Percentiles rank a stretch among this genome's conserved stretches.
phyloP scores from a whole-genome alignment of 345 rosid genomes.

The Crucihimalaya himalaica region DNA sequence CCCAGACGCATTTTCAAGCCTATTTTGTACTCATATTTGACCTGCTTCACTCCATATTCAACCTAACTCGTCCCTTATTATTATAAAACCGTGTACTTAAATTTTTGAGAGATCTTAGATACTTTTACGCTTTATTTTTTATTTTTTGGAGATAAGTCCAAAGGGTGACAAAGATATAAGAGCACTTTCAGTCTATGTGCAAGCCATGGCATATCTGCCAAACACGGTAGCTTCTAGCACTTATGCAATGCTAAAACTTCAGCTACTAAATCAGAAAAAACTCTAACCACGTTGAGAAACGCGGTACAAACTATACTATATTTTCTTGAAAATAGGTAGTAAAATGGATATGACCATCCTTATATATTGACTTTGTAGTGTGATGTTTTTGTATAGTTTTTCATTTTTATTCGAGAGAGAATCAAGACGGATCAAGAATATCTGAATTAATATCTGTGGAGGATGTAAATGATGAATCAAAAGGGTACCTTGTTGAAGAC shows the following conservation, averaged over 20 bases:
- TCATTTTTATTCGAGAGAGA: not conserved
- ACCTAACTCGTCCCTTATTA: no score
- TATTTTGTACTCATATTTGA: no score
- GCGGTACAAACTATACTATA: not conserved
- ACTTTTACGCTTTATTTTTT: no score
- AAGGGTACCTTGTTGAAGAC: slow-evolving; percentile 14
- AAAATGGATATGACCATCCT: not conserved
- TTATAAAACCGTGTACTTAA: no score
- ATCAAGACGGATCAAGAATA: not conserved
- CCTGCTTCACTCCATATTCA: no score
- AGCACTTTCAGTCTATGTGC: slow-evolving; percentile 2
- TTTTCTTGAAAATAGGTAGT: not conserved
- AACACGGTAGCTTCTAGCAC: not conserved
- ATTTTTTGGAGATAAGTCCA: no score
- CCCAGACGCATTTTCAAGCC: no score
- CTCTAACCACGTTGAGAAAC: not conserved
- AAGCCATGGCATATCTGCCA: not conserved
- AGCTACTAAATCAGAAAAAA: slow-evolving; percentile 3
- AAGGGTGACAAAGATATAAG: not conserved
- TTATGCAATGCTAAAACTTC: not conserved
- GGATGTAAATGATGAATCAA: slow-evolving; percentile 24
- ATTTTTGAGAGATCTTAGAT: no score
- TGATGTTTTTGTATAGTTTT: not conserved
- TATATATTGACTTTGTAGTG: not conserved
- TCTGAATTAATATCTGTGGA: not conserved